Evolutionary conservation across 192 early-diverging fungal species (phyloP).

Genomic region (Glomus cerebriforme): DNA sequence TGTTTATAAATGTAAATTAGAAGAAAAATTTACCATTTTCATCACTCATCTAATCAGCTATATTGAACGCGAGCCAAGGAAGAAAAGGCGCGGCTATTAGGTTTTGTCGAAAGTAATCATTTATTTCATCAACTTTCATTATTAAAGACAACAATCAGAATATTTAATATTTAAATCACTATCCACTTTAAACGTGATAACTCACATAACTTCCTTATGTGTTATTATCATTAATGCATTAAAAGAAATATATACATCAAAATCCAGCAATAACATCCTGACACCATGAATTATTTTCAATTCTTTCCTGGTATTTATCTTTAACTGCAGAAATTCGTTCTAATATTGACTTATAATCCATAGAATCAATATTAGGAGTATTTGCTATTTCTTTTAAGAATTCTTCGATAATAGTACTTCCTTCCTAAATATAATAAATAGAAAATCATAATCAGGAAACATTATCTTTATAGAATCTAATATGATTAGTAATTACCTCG

Average conservation of each 20-base stretch:
- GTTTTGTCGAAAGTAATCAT: background rate
- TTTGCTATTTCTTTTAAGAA: conserved; percentile 52
- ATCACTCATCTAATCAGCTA: background rate
- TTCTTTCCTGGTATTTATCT: conserved; percentile 56
- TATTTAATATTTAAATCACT: no score
- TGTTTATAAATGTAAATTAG: background rate
- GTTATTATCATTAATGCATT: background rate
- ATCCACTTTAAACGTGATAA: no score
- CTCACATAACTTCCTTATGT: no score
- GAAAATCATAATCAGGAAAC: background rate
- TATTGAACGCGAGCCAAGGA: background rate
- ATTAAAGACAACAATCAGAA: no score
- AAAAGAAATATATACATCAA: background rate
- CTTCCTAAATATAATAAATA: conserved; percentile 37
- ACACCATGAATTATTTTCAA: conserved; percentile 66
- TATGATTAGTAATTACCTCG: conserved; percentile 38
- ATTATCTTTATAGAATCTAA: conserved; percentile 27
- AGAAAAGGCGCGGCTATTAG: background rate
- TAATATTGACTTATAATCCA: conserved; percentile 45
- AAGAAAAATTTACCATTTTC: background rate
- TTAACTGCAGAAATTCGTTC: conserved; percentile 47
- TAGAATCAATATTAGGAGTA: conserved; percentile 38
- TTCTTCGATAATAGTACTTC: conserved; percentile 31
- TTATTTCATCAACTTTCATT: no score
- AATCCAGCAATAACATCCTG: conserved; percentile 53